Conservation (phyloP, 1,284 basidiomycete genomes). For the Fistulinella cinereoalba region DNA sequence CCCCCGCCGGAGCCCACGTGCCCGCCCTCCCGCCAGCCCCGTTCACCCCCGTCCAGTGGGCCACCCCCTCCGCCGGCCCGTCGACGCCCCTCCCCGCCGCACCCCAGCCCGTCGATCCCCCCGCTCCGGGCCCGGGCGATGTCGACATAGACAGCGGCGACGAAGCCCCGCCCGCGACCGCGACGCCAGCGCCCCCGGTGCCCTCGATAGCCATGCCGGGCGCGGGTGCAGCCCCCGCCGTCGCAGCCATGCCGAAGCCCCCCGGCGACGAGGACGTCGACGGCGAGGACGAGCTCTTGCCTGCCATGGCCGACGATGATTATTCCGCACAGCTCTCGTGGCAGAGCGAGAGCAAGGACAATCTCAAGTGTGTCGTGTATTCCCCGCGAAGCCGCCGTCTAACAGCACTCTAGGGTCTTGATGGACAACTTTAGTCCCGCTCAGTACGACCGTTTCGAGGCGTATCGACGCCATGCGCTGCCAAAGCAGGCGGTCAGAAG, state of each 20-base stretch:
- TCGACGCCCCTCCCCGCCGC: constrained; percentile 16
- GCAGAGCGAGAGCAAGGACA: constrained; percentile 82
- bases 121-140: constrained; percentile 7
- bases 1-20: constrained; percentile 22
- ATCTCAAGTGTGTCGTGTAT: constrained; percentile 60
- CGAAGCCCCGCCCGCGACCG: constrained; percentile 15
- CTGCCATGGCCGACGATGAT: constrained; percentile 82
- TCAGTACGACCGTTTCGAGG: constrained; percentile 87
- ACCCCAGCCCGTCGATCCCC: not conserved
- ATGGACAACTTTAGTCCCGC: constrained; percentile 83
- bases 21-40: too few species aligned
- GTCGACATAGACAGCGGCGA: constrained; percentile 19
- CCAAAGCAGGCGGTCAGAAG: constrained; percentile 82
- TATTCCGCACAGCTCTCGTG: constrained; percentile 76
- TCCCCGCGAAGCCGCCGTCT: not conserved
- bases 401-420: constrained; percentile 55
- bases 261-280: constrained; percentile 46
- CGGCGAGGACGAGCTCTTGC: constrained; percentile 69
- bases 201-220: not conserved
- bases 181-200: constrained; percentile 1
- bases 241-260: constrained; percentile 15
- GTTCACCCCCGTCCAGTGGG: constrained; percentile 46
- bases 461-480: constrained; percentile 79
- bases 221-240: not conserved
- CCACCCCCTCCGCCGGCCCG: constrained; percentile 15